phyloP scores from a whole-genome alignment of 148 eudicot species.

The Polygonum maritimum region DNA sequence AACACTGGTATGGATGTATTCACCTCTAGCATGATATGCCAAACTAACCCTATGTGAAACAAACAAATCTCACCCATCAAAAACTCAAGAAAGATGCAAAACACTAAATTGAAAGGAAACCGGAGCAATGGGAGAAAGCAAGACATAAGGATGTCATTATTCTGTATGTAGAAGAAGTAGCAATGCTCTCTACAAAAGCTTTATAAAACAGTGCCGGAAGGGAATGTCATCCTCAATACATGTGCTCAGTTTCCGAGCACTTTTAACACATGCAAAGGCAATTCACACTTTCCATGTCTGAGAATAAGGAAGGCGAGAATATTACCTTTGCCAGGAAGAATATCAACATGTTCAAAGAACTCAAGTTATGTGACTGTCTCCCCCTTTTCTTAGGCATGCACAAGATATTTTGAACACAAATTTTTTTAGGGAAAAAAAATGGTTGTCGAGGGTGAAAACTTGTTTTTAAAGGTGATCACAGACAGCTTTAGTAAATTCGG shows the following conservation, averaged over 20 bases:
- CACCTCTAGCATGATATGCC: not conserved
- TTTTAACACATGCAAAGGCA: not conserved
- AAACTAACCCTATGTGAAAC: no score
- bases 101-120: not conserved
- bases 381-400: not conserved
- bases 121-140: not conserved
- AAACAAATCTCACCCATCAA: no score
- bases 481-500: conserved; percentile 78
- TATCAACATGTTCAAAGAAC: conserved; percentile 6
- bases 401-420: not conserved
- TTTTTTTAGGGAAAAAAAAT: not conserved
- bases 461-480: conserved; percentile 65
- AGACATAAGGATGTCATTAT: not conserved
- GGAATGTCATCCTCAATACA: conserved; percentile 8
- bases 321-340: conserved; percentile 7
- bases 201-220: conserved; percentile 7
- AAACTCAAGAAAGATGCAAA: not conserved
- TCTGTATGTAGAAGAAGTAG: not conserved
- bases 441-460: not conserved
- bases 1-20: no score
- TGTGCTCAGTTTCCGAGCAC: conserved; percentile 7
- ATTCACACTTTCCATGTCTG: not conserved
- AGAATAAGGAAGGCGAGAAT: not conserved
- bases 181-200: conserved; percentile 10
- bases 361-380: not conserved